Evolutionary conservation across 495 filamentous ascomycete genomes (phyloP), one percentile per base, ranked within the genome.

Genomic region (Viridothelium virens): DNA sequence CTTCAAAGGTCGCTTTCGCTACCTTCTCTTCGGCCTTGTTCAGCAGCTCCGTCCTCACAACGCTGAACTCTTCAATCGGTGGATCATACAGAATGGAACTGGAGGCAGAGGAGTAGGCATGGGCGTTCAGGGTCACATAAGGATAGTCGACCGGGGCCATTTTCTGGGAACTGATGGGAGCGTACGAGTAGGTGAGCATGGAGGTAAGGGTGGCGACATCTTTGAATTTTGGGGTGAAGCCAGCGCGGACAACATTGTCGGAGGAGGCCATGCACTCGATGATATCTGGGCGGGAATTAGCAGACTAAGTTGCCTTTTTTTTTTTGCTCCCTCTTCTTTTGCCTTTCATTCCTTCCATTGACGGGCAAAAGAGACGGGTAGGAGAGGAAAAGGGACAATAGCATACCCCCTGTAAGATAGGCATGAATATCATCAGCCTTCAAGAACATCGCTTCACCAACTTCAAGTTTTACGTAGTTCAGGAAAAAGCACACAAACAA

Each of bases 181-280:
- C 92, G 70, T 94, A 97, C 63, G 83, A 86, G 80, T 98, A 98
- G 0, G 94, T 97, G 64, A 98, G 80, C 89, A 96, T 96, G 67
- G 82, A 80, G 44, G 92, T 89, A n/a, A 98, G 82, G 2, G 91
- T 97, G 59, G 86, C 81, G 56, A 96, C 91, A 70, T 98, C 94
- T 80, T 97, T 96, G 83, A 93, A 97, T 77, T 98, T 98, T 10
- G 94, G 94, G 0, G 94, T 98, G 74, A 98, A 92, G 25, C 94
- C 94, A 1, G 94, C 94, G 39, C 94, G 92, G 31, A 98, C 92
- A 6, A 98, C 94, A 69, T 98, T 98, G 79, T 98, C 94, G 41
- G 90, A 95, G 31, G 91, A 89, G 1, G 94, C 94, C 94, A 98
- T 98, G 81, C 94, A 97, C 78, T 98, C 94, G 70, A 98, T 91